phyloP scores from a whole-genome alignment of 306 rosid species.

The Clitoria ternatea region DNA sequence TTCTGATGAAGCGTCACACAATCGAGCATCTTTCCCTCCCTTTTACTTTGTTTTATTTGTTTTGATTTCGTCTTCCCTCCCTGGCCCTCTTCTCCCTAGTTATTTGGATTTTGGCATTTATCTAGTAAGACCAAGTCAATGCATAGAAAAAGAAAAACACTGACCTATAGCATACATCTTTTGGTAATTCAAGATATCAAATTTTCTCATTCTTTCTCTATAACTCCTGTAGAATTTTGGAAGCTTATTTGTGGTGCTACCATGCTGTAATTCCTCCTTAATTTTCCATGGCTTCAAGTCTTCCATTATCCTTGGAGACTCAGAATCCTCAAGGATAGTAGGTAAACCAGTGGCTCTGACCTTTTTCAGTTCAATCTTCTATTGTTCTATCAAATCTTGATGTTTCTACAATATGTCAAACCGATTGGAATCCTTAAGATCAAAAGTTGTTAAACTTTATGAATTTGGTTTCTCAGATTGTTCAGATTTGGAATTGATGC shows the following conservation, averaged over 20 bases:
- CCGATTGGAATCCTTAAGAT: constrained; percentile 49
- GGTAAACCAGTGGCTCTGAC: constrained; percentile 82
- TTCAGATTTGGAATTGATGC: constrained; percentile 18
- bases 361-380: constrained; percentile 83
- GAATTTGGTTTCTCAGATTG: constrained; percentile 18
- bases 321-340: constrained; percentile 87
- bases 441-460: neutral
- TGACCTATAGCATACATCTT: constrained; percentile 92
- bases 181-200: constrained; percentile 93
- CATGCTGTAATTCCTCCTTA: constrained; percentile 61
- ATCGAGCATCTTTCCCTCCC: too few relatives aligned
- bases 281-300: constrained; percentile 96
- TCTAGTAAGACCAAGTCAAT: neutral
- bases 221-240: constrained; percentile 80
- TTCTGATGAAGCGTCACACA: too few relatives aligned
- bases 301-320: constrained; percentile 70
- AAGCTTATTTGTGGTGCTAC: constrained; percentile 53
- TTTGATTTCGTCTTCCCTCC: too few relatives aligned
- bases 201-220: constrained; percentile 89
- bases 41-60: too few relatives aligned
- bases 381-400: constrained; percentile 83
- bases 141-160: constrained; percentile 29
- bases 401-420: constrained; percentile 88
- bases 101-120: too few relatives aligned
- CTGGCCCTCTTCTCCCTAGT: too few relatives aligned